Evolutionary conservation across 2,329 filamentous ascomycete genomes (phyloP), one percentile per base, ranked within the genome.

Genomic region (Botrytis squamosa): DNA sequence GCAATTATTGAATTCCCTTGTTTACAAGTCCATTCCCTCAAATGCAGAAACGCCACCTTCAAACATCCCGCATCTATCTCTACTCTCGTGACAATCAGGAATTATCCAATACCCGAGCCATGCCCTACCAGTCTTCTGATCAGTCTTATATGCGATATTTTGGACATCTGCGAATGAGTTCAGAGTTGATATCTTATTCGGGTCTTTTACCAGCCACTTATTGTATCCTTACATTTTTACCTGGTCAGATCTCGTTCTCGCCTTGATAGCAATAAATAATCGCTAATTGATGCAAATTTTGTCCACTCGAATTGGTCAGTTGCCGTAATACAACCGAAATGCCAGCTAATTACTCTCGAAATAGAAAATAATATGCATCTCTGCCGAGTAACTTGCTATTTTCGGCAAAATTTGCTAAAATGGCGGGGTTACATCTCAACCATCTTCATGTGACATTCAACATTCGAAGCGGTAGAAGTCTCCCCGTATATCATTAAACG

Each of bases 141-240:
- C n/a, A n/a, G 22, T 52, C 4, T 46, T 18, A 22, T 38, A 20
- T 33, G 14, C 16, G 14, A 25, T 18, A 16, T 25, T 46, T 49
- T 49, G 29, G 14, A 60, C 25, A 70, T 62, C 38, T 46, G 12
- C 10, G 20, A 36, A 36, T 36, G 7, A 10, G 7, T 59, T 38
- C 36, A 22, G n/a, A 25, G 14, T 18, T 59, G 16, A 59, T 16
- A 52, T 71, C 29, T 52, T 25, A 63, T 46, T 38, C 68, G 57
- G 29, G 8, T 62, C 59, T 71, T 49, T 71, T 40, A 71, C 68
- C 57, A 71, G 42, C 68, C 68, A 46, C 33, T 46, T 71, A 14
- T 49, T 46, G 57, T 49, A 71, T 22, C 68, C 68, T 36, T 64
- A 42, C 42, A 20, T 29, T 38, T 16, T 52, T 70, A 62, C 52